Conservation (phyloP, 1,284 basidiomycete species). For the Leccinum colubrinum region DNA sequence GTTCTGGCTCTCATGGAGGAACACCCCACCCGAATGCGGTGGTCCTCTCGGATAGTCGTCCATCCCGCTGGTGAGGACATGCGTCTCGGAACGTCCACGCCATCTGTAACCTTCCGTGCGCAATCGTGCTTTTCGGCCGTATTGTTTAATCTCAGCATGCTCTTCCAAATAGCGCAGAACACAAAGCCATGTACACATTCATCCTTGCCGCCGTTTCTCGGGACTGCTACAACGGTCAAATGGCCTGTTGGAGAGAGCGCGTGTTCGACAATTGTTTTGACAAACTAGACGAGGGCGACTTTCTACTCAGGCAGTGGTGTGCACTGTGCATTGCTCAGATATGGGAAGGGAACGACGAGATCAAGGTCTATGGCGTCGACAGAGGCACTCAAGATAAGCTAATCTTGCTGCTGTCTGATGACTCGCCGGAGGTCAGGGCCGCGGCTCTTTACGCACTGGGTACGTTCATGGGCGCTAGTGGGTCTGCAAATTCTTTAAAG, state of each 20-base stretch:
- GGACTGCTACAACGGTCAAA: conserved; percentile 85
- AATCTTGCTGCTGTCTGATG: conserved; percentile 80
- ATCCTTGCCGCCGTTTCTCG: conserved; percentile 92
- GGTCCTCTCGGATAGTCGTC: too few relatives aligned
- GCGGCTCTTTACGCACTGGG: conserved; percentile 92
- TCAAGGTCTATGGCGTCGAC: conserved; percentile 84
- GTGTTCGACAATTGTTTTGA: conserved; percentile 92
- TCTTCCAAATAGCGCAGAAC: conserved; percentile 92
- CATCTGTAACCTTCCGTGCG: too few relatives aligned
- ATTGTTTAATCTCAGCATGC: conserved; percentile 29
- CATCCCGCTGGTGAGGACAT: too few relatives aligned
- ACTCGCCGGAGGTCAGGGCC: conserved; percentile 90
- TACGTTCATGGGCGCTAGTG: conserved; percentile 91
- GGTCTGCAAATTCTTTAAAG: conserved; percentile 62
- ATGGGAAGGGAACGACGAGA: conserved; percentile 93
- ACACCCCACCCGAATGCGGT: conserved; percentile 21
- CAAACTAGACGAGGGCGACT: conserved; percentile 87
- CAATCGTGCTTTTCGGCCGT: too few relatives aligned
- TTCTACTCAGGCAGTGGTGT: conserved; percentile 92
- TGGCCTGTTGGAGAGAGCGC: conserved; percentile 80
- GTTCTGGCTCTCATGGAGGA: conserved; percentile 71
- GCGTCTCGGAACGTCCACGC: too few relatives aligned
- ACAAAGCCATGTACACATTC: conserved; percentile 99
- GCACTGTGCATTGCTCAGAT: conserved; percentile 93
- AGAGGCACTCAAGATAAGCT: conserved; percentile 85